These are phyloP conservation scores for Phytophthora pini DNA, from an alignment of 352 stramenopile genomes.

Conservation along the genomic window DNA sequence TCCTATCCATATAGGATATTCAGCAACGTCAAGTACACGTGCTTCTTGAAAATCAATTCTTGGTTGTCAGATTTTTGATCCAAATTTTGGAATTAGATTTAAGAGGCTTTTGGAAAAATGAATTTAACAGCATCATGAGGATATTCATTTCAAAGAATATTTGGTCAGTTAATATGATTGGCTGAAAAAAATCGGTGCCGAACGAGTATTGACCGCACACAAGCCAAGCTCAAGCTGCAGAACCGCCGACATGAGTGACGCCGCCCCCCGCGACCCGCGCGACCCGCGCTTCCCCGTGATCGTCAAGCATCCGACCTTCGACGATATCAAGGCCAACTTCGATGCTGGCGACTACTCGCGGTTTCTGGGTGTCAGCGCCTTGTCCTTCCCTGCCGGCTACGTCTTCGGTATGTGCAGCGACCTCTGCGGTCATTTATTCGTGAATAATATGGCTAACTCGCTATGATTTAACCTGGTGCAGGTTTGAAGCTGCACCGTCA, in stretches of 20 bases:
- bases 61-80: too few relatives aligned
- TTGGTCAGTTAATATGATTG: conserved; percentile 3
- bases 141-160: too few relatives aligned
- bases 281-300: conserved; percentile 78
- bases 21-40: too few relatives aligned
- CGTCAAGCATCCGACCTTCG: conserved; percentile 80
- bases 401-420: conserved; percentile 63
- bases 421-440: background rate
- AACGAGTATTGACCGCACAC: conserved; percentile 15
- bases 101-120: background rate
- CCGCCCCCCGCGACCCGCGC: conserved; percentile 56
- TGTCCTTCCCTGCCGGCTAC: conserved; percentile 81
- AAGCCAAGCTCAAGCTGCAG: conserved; percentile 15
- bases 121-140: background rate
- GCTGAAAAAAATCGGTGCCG: conserved; percentile 1
- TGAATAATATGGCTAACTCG: conserved; percentile 10
- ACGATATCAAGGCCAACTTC: conserved; percentile 78
- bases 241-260: conserved; percentile 52
- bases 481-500: conserved; percentile 68
- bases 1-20: too few relatives aligned
- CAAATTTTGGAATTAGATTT: background rate
- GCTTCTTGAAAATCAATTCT: too few relatives aligned
- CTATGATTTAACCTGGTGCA: conserved; percentile 23
- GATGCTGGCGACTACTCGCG: conserved; percentile 66
- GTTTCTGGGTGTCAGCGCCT: conserved; percentile 60